These are phyloP conservation scores for Laetiporus sulphureus DNA, from an alignment of 1,284 basidiomycete genomes.

Conservation along the genomic window DNA sequence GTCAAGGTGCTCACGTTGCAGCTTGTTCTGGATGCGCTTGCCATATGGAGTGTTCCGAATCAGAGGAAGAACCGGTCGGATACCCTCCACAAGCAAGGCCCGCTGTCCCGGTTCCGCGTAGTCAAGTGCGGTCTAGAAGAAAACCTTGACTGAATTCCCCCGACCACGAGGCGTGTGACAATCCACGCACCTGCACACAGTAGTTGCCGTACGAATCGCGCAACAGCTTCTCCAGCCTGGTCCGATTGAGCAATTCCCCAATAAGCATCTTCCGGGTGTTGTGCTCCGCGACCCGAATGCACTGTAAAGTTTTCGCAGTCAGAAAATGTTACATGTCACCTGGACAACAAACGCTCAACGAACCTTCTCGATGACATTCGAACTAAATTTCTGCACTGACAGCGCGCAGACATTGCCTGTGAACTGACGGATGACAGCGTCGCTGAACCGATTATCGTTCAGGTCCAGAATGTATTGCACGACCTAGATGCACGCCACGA, in stretches of 20 bases:
- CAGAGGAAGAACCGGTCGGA: constrained; percentile 91
- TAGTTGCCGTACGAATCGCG: constrained; percentile 95
- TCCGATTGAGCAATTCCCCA: constrained; percentile 92
- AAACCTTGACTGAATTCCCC: constrained; percentile 2
- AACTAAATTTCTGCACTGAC: constrained; percentile 98
- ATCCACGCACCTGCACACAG: constrained; percentile 71
- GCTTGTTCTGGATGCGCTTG: constrained; percentile 95
- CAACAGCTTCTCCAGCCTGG: constrained; percentile 91
- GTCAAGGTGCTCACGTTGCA: constrained; percentile 87
- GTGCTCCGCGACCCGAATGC: constrained; percentile 95
- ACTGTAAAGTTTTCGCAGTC: constrained; percentile 43
- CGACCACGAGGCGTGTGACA: constrained; percentile 3
- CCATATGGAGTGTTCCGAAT: constrained; percentile 97
- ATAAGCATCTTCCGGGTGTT: constrained; percentile 92
- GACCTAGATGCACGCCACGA: constrained; percentile 41
- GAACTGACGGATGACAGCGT: constrained; percentile 96
- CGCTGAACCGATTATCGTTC: constrained; percentile 97
- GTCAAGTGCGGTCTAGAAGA: constrained; percentile 79
- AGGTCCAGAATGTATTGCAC: constrained; percentile 97
- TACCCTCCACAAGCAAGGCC: constrained; percentile 83
- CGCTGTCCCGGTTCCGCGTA: constrained; percentile 91
- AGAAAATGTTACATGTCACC: not conserved
- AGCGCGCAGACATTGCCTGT: constrained; percentile 96
- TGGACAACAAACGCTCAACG: constrained; percentile 8
- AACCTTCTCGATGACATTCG: constrained; percentile 91